Evolutionary conservation across 2,329 filamentous ascomycete genomes (phyloP).

Genomic region (Plenodomus biglobosus): DNA sequence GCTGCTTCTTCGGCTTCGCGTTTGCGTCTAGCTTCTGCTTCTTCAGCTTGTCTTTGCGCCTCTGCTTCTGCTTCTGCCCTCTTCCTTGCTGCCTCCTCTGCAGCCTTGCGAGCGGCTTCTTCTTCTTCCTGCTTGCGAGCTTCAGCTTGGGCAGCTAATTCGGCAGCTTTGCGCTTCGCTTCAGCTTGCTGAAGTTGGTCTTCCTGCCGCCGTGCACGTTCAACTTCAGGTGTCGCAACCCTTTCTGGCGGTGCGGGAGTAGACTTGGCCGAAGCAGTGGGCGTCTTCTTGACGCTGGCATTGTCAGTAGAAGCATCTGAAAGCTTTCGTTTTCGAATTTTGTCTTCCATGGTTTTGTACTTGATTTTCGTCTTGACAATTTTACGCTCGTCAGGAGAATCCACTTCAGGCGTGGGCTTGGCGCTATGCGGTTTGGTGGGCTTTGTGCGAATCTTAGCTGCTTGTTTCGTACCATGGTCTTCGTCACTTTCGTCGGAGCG

Average conservation of each 20-base stretch:
- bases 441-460: slow-evolving; percentile 32
- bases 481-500: slow-evolving; percentile 37
- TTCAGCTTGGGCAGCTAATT: slow-evolving; percentile 27
- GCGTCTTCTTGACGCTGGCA: slow-evolving; percentile 35
- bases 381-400: slow-evolving; percentile 41
- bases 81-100: slow-evolving; percentile 32
- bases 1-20: slow-evolving; percentile 37
- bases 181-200: slow-evolving; percentile 35
- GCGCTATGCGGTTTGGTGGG: slow-evolving; percentile 25
- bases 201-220: slow-evolving; percentile 40
- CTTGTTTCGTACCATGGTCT: slow-evolving; percentile 26
- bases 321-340: slow-evolving; percentile 34
- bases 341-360: slow-evolving; percentile 37
- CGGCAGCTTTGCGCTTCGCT: slow-evolving; percentile 26
- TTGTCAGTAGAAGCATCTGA: slow-evolving; percentile 39
- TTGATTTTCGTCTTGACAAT: slow-evolving; percentile 36
- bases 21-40: slow-evolving; percentile 37
- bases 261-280: slow-evolving; percentile 38
- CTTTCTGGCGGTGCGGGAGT: slow-evolving; percentile 41
- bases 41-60: slow-evolving; percentile 31
- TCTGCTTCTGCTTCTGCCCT: slow-evolving; percentile 37
- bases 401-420: slow-evolving; percentile 38
- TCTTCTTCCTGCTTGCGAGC: slow-evolving; percentile 31
- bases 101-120: slow-evolving; percentile 32
- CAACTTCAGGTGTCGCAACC: slow-evolving; percentile 35